A percentile compares a stretch with the other conserved stretches of the same genome.
phyloP scores from a whole-genome alignment of 768 basidiomycete species.

The Hygrophorus pudorinus region DNA sequence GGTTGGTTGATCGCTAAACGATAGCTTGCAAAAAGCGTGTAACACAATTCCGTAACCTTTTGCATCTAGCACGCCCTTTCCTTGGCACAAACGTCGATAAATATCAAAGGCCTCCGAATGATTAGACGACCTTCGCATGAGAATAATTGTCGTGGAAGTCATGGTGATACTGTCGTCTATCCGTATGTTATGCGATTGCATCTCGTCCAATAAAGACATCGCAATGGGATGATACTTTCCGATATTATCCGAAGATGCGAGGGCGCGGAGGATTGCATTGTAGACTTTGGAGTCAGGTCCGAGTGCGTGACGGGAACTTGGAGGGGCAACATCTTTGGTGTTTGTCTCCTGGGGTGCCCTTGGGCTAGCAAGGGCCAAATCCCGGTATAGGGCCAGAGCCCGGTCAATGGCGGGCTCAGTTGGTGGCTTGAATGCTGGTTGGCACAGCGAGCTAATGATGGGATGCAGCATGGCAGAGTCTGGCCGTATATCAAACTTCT shows the following conservation, averaged over 20 bases:
- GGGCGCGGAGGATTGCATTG: slow-evolving; percentile 38
- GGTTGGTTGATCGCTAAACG: slow-evolving; percentile 32
- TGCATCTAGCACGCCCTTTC: slow-evolving; percentile 34
- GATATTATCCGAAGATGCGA: slow-evolving; percentile 33
- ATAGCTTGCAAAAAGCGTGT: slow-evolving; percentile 48
- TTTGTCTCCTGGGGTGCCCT: slow-evolving; percentile 14
- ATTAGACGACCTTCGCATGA: slow-evolving; percentile 51
- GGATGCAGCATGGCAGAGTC: slow-evolving; percentile 45
- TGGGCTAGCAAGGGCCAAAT: slow-evolving; percentile 26
- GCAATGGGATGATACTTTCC: slow-evolving; percentile 39
- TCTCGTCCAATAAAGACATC: slow-evolving; percentile 50
- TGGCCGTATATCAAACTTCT: slow-evolving; percentile 32
- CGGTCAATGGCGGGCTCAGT: slow-evolving; percentile 36
- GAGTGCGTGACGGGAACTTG: slow-evolving; percentile 19
- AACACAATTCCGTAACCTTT: slow-evolving; percentile 57
- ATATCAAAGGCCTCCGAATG: slow-evolving; percentile 52
- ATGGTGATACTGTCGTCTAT: slow-evolving; percentile 33
- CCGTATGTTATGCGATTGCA: slow-evolving; percentile 42
- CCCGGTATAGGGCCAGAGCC: slow-evolving; percentile 45
- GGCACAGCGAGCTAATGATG: slow-evolving; percentile 42
- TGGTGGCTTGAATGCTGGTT: slow-evolving; percentile 21
- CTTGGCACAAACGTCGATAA: slow-evolving; percentile 30
- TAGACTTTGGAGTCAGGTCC: slow-evolving; percentile 48
- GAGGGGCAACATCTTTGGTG: slow-evolving; percentile 11
- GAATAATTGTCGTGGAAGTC: slow-evolving; percentile 47